Conservation (phyloP, 768 basidiomycete genomes). For the Rhodotorula toruloides region DNA sequence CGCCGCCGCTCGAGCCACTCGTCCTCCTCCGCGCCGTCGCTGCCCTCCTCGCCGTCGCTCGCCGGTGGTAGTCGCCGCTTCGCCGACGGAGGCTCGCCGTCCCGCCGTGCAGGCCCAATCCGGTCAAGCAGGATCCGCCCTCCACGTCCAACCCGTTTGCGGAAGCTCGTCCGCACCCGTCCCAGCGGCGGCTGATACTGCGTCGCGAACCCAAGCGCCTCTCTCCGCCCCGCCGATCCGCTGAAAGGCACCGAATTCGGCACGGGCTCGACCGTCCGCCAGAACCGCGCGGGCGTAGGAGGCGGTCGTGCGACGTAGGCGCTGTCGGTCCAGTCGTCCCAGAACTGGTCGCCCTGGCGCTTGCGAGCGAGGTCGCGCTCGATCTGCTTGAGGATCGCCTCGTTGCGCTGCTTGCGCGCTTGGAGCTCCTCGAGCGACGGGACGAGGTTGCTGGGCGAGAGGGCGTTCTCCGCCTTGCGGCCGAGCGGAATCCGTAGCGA, state of each 20-base stretch:
- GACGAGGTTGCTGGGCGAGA: conserved; percentile 26
- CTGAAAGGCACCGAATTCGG: conserved; percentile 59
- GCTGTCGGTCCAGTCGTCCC: conserved; percentile 83
- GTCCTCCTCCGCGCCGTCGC: conserved; percentile 35
- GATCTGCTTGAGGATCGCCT: conserved; percentile 58
- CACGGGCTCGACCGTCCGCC: conserved; percentile 51
- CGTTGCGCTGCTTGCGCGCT: conserved; percentile 55
- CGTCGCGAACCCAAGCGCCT: conserved; percentile 39
- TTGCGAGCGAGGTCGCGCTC: conserved; percentile 60
- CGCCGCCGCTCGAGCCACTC: conserved; percentile 12
- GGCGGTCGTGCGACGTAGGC: conserved; percentile 63
- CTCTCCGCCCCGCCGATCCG: conserved; percentile 21
- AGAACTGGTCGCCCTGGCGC: conserved; percentile 69
- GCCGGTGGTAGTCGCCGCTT: neutral
- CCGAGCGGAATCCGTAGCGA: conserved; percentile 67
- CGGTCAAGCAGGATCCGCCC: conserved; percentile 75
- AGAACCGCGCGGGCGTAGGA: conserved; percentile 52
- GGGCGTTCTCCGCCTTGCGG: conserved; percentile 44
- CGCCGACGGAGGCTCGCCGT: neutral
- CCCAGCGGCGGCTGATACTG: conserved; percentile 46
- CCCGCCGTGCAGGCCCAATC: conserved; percentile 7
- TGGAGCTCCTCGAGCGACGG: conserved; percentile 53
- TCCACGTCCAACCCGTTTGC: conserved; percentile 74
- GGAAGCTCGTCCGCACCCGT: conserved; percentile 51
- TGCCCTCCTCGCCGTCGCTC: neutral